Conservation (phyloP, 345 rosid species). For the Linum trigynum region DNA sequence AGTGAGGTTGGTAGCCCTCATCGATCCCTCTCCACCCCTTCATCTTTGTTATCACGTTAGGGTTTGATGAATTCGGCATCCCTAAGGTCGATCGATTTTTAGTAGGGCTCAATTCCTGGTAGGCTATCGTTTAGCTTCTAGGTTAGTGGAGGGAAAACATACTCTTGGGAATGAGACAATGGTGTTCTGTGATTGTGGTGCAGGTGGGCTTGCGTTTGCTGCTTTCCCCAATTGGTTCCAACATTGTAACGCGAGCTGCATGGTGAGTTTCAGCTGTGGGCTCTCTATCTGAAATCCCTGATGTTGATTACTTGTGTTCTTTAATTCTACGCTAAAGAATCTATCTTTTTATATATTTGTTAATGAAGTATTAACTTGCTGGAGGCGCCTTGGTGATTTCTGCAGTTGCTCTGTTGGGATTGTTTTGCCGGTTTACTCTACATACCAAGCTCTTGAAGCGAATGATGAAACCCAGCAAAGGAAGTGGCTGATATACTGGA, state of each 20-base stretch:
- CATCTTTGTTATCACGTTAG: too few relatives aligned
- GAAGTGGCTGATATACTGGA: constrained; percentile 86
- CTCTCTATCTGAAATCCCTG: not conserved
- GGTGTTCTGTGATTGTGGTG: not conserved
- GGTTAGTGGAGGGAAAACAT: not conserved
- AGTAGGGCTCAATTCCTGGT: too few relatives aligned
- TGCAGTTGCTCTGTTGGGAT: constrained; percentile 71
- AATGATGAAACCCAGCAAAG: constrained; percentile 46
- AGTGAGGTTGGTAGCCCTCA: too few relatives aligned
- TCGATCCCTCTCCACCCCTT: too few relatives aligned
- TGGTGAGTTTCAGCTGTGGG: constrained; percentile 37
- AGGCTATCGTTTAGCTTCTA: too few relatives aligned
- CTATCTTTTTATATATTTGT: not conserved
- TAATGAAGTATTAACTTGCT: not conserved
- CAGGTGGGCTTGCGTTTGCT: constrained; percentile 76
- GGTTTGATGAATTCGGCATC: too few relatives aligned
- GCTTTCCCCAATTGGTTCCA: constrained; percentile 55
- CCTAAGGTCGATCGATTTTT: too few relatives aligned
- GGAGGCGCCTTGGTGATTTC: not conserved
- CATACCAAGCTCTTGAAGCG: constrained; percentile 74
- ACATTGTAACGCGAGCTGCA: constrained; percentile 64
- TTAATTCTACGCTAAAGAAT: not conserved
- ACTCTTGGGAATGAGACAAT: too few relatives aligned
- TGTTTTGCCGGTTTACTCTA: constrained; percentile 75
- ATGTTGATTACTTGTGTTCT: not conserved